Base-by-base conservation (phyloP, 257 asterid genomes). In the Jasminum sambac region DNA sequence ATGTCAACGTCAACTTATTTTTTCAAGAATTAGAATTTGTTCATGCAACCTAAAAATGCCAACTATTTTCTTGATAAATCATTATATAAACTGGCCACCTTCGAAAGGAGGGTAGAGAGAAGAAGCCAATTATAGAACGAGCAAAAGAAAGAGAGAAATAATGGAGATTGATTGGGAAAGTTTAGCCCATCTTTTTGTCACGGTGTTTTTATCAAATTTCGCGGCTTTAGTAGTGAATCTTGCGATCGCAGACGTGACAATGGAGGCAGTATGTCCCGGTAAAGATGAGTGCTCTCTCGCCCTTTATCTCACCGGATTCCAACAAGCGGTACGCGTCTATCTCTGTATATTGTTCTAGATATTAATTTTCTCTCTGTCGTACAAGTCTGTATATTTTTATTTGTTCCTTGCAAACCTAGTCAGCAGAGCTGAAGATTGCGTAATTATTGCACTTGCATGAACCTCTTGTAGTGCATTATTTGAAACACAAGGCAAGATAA, bases 281-380 rank as follows among this genome's bases (percentile, higher is more conserved):
- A 67, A 64, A 70, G 76, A 76, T 39, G 36, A 64, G 19, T 76
- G 80, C 38, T 55, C 80, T 69, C 80, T 70, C 36, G 80, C 80
- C 21, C 70, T 76, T 65, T 76, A 69, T 65, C 75, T 76, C 50
- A 48, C 80, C 64, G 76, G 76, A 24, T 69, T 70, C 41, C 80
- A 76, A 5, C 75, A 76, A 21, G 80, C 80, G n/a, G 80, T 75
- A 64, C 1, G 63, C 63, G 8, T 14, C 10, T 0, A 17, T 23
- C 4, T 30, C 7, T 42, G 10, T 16, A 4, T 16, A 0, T 43
- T 43, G 16, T 11, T n/a, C n/a, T n/a, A n/a, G n/a, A n/a, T n/a
- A n/a, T n/a, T n/a, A n/a, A n/a, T n/a, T n/a, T n/a, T n/a, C n/a
- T n/a, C n/a, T n/a, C n/a, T n/a, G n/a, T n/a, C n/a, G n/a, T n/a